Evolutionary conservation across 768 basidiomycete genomes (phyloP), one percentile per base, ranked within the genome.

Genomic region (Pholiota molesta): DNA sequence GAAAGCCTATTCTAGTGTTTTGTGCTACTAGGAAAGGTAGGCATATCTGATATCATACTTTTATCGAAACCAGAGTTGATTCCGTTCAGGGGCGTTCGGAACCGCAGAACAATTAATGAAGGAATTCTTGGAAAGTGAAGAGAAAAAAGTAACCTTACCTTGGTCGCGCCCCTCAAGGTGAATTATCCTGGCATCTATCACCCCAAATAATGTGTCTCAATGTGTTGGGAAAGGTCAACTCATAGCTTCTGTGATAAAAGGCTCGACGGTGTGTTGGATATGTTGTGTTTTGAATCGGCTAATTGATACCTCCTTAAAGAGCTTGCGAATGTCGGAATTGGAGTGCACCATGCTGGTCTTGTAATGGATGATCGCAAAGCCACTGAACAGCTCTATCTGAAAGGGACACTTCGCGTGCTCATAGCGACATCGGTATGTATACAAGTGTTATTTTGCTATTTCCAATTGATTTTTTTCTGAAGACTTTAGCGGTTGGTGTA

Each of bases 401-500:
- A 81, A 54, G 88, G 87, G 62, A 66, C 75, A 0, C 73, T 97
- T 28, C 83, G 83, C 31, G 77, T 95, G 33, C 77, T 98, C 2
- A 81, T 95, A 23, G 87, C 91, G 8, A 98, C 93, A 23, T 97
- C 94, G 16, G 95, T 95, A 66, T 55, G 88, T 74, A 5, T 21
- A 31, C 29, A 39, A 31, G 17, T 17, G 51, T 7, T 26, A 42
- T 45, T 21, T 42, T 26, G 9, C 29, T 47, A 39, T 37, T 45
- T 47, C 35, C 35, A 53, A n/a, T 42, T 67, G 17, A 69, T 28
- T 2, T 39, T 42, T 52, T 60, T 39, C 52, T 62, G 8, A 58
- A 96, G 92, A 99, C 97, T 14, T 80, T 99, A 26, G 96, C 97
- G 0, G 95, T 98, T 40, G 97, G 97, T 1, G 94, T 99, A 35